Evolutionary conservation across 306 rosid genomes (phyloP).

Genomic region (Adenanthera pavonina): DNA sequence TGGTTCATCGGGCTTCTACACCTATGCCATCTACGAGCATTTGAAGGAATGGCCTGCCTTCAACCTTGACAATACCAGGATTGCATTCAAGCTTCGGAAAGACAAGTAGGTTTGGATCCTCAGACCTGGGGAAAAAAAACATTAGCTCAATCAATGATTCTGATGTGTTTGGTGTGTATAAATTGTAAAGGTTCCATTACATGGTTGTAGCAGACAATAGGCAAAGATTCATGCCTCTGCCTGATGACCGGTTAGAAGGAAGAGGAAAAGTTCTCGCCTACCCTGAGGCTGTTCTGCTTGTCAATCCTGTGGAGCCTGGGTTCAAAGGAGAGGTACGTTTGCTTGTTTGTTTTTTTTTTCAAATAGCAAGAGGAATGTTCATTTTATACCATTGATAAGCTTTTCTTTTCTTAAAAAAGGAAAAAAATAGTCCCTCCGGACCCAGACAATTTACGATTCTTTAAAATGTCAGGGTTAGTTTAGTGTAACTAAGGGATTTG

Average conservation of each 20-base stretch:
- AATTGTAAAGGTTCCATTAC: slow-evolving; percentile 70
- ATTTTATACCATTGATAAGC: too few relatives aligned
- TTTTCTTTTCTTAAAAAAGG: too few relatives aligned
- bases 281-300: slow-evolving; percentile 82
- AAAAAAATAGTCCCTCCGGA: too few relatives aligned
- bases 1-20: slow-evolving; percentile 78
- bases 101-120: slow-evolving; percentile 56
- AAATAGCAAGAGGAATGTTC: too few relatives aligned
- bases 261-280: slow-evolving; percentile 66
- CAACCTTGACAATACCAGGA: slow-evolving; percentile 70
- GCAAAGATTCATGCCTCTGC: slow-evolving; percentile 86
- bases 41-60: slow-evolving; percentile 81
- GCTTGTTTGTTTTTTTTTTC: too few relatives aligned
- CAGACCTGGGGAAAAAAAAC: not conserved
- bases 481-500: too few relatives aligned
- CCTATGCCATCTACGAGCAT: slow-evolving; percentile 75
- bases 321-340: slow-evolving; percentile 72
- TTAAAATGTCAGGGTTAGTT: too few relatives aligned
- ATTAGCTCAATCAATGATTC: not conserved
- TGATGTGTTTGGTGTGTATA: not conserved
- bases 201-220: slow-evolving; percentile 79
- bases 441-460: too few relatives aligned
- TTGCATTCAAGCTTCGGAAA: slow-evolving; percentile 75
- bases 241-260: slow-evolving; percentile 67
- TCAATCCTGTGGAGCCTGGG: slow-evolving; percentile 73